Evolutionary conservation across 306 rosid species (phyloP).

Genomic region (Comarum palustre): DNA sequence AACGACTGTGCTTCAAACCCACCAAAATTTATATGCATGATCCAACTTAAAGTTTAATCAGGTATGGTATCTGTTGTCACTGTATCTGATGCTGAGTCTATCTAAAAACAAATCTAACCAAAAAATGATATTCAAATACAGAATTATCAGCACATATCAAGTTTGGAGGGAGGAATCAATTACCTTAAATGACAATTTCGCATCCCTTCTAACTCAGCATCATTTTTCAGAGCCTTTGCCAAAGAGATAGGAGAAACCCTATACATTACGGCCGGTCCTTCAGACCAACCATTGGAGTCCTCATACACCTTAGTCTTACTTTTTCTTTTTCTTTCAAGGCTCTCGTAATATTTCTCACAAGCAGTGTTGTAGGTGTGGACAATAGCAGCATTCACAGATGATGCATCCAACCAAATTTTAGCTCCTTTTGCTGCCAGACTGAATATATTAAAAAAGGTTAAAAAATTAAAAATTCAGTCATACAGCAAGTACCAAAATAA

Average conservation of each 20-base stretch:
- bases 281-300: slow-evolving; percentile 40
- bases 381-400: slow-evolving; percentile 87
- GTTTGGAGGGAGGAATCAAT: slow-evolving; percentile 19
- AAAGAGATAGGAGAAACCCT: slow-evolving; percentile 64
- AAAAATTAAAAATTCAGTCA: not conserved
- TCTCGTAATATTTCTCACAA: slow-evolving; percentile 50
- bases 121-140: slow-evolving; percentile 22
- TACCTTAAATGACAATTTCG: slow-evolving; percentile 76
- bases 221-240: slow-evolving; percentile 86
- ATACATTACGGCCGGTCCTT: slow-evolving; percentile 44
- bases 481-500: not conserved
- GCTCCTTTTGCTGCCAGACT: slow-evolving; percentile 73
- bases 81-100: not conserved
- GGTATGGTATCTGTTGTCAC: slow-evolving; percentile 3
- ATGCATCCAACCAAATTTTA: slow-evolving; percentile 78
- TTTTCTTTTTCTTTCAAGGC: slow-evolving; percentile 43
- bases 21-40: not conserved
- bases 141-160: not conserved
- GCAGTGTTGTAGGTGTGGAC: slow-evolving; percentile 68
- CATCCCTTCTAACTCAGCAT: slow-evolving; percentile 85
- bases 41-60: slow-evolving; percentile 14
- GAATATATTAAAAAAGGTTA: slow-evolving; percentile 20
- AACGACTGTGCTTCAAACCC: not conserved
- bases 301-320: slow-evolving; percentile 33
- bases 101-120: slow-evolving; percentile 13